A percentile compares a stretch with the other conserved stretches of the same genome.
Conservation (phyloP, 2,329 filamentous ascomycete species). For the Atkinsonella hypoxylon region DNA sequence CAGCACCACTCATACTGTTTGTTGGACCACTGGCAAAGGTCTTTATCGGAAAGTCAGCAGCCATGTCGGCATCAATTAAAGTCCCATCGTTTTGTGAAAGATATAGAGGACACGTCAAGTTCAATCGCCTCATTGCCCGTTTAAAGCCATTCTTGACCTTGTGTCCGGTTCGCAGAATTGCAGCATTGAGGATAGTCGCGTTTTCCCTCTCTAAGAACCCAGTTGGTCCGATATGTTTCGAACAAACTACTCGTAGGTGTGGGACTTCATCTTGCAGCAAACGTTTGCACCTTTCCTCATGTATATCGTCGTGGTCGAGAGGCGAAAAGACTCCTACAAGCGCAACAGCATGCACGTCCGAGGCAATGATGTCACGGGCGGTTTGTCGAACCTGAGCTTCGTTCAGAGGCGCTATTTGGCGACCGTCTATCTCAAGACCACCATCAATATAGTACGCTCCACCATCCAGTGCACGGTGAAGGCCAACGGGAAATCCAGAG, state of each 20-base stretch:
- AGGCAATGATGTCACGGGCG: conserved; percentile 20
- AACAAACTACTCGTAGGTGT: conserved; percentile 27
- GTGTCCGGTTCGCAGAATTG: conserved; percentile 34
- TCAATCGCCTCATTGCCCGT: conserved; percentile 30
- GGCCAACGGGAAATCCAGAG: conserved; percentile 29
- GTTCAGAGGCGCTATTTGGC: conserved; percentile 28
- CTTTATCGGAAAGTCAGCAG: conserved; percentile 36
- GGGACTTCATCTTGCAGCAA: conserved; percentile 26
- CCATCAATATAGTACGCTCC: conserved; percentile 30
- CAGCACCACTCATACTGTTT: conserved; percentile 41
- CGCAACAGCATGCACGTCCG: conserved; percentile 26
- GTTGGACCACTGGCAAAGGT: conserved; percentile 43
- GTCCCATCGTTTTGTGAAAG: conserved; percentile 44
- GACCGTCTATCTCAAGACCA: conserved; percentile 35
- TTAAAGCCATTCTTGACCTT: conserved; percentile 35
- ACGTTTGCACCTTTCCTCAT: conserved; percentile 27
- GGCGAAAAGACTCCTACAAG: conserved; percentile 35
- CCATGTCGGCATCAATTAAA: conserved; percentile 32
- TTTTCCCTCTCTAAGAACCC: conserved; percentile 38
- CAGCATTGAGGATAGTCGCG: conserved; percentile 42
- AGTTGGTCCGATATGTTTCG: conserved; percentile 29
- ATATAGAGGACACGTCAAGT: conserved; percentile 31
- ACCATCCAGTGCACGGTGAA: conserved; percentile 29
- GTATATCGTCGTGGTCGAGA: conserved; percentile 26
- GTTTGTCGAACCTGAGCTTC: conserved; percentile 23